Percentiles rank a stretch among this genome's conserved stretches.
These are phyloP conservation scores for Lodderomyces jiufengensis DNA, from an alignment of 1,139 yeast genomes.

Conservation along the genomic window DNA sequence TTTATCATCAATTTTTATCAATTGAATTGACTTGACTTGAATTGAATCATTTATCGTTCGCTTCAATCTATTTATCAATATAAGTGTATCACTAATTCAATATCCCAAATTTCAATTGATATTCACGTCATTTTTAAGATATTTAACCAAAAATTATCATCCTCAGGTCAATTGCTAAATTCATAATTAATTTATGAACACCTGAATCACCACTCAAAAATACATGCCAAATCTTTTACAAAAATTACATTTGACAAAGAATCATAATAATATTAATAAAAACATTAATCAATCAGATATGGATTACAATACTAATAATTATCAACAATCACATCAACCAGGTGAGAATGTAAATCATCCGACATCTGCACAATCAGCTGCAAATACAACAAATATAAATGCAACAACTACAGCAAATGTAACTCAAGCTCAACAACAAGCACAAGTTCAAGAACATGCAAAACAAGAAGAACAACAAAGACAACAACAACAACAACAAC, in stretches of 20 bases:
- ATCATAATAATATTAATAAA: no score
- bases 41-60: no score
- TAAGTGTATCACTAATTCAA: no score
- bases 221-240: conserved; percentile 21
- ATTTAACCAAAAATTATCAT: no score
- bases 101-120: no score
- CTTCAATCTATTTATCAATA: no score
- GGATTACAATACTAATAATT: conserved; percentile 3
- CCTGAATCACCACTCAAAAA: neutral
- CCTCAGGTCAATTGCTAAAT: no score
- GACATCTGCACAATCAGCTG: conserved; percentile 11
- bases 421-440: conserved; percentile 7
- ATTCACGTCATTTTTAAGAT: no score
- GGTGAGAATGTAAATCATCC: conserved; percentile 16
- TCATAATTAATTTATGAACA: neutral
- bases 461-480: conserved; percentile 12
- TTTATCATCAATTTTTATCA: no score
- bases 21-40: no score
- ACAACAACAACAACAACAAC: conserved; percentile 8
- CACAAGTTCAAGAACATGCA: conserved; percentile 8
- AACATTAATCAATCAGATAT: neutral
- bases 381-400: conserved; percentile 11
- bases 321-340: conserved; percentile 14
- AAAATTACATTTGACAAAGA: no score
- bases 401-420: conserved; percentile 7